Conservation (phyloP, 352 stramenopile genomes). For the Phytophthora megakarya region DNA sequence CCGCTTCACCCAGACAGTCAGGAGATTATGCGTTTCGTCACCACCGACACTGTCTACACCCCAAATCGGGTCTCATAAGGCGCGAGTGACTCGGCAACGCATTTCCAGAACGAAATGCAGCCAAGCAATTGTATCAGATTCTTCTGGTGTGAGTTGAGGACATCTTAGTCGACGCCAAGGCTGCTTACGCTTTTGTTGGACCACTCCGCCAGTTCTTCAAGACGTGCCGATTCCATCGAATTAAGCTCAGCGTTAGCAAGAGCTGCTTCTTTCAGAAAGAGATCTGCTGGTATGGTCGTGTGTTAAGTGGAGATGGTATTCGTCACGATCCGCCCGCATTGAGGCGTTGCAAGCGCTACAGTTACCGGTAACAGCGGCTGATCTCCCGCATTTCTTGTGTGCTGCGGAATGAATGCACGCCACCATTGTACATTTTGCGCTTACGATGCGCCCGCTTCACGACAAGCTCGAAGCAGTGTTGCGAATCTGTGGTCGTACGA, state of each 20-base stretch:
- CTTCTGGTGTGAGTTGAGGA: constrained; percentile 38
- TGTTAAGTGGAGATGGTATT: constrained; percentile 14
- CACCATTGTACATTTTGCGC: constrained; percentile 19
- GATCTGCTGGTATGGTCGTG: constrained; percentile 27
- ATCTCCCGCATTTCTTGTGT: constrained; percentile 35
- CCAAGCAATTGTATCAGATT: constrained; percentile 10
- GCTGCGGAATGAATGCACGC: constrained; percentile 24
- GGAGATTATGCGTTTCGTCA: constrained; percentile 19
- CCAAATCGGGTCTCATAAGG: constrained; percentile 10
- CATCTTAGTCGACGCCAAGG: constrained; percentile 17
- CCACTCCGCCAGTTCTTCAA: constrained; percentile 17
- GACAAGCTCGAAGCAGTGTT: constrained; percentile 11
- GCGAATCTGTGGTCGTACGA: neutral
- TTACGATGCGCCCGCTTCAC: constrained; percentile 10
- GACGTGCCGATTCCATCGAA: neutral
- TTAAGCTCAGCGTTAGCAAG: constrained; percentile 32
- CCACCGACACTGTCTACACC: constrained; percentile 21
- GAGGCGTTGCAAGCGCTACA: neutral
- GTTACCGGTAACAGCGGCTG: constrained; percentile 2
- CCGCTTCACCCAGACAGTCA: constrained; percentile 2
- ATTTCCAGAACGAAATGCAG: constrained; percentile 28
- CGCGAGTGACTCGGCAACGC: neutral
- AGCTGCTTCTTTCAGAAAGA: constrained; percentile 12
- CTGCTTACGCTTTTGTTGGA: constrained; percentile 5
- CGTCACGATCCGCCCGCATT: constrained; percentile 17